A percentile compares a stretch with the other conserved stretches of the same genome.
Conservation (phyloP, 2,329 filamentous ascomycete species). For the Trichoderma sp. region DNA sequence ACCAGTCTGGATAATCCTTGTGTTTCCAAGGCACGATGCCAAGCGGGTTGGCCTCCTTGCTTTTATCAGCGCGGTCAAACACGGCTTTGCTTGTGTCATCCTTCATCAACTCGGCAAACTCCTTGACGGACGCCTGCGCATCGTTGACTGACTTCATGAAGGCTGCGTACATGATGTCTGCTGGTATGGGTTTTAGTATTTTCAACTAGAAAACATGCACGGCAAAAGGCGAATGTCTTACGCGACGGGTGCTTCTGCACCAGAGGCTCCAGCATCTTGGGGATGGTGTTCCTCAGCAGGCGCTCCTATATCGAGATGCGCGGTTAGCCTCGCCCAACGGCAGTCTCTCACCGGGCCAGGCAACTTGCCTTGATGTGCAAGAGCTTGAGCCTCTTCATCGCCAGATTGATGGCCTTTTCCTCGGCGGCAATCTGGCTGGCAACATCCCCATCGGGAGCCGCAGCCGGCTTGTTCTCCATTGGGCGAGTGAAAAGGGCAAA, state of each 20-base stretch:
- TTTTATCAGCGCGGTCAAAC: constrained; percentile 55
- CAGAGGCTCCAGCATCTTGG: constrained; percentile 50
- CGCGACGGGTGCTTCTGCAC: constrained; percentile 52
- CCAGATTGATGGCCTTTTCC: constrained; percentile 52
- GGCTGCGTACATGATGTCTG: constrained; percentile 50
- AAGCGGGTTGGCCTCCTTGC: constrained; percentile 55
- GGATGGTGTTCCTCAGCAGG: constrained; percentile 41
- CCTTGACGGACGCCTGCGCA: constrained; percentile 53
- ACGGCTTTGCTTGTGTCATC: constrained; percentile 51
- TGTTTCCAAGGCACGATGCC: constrained; percentile 62
- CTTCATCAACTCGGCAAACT: constrained; percentile 51
- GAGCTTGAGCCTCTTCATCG: constrained; percentile 53
- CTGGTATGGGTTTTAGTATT: constrained; percentile 39
- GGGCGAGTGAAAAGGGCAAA: neutral
- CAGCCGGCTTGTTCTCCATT: constrained; percentile 28
- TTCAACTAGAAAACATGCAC: neutral
- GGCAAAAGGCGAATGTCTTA: constrained; percentile 39
- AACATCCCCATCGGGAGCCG: constrained; percentile 29
- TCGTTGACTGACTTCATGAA: constrained; percentile 51
- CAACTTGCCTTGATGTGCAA: constrained; percentile 56
- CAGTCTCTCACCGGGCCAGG: neutral
- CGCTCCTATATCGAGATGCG: constrained; percentile 35
- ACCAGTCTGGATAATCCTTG: constrained; percentile 62
- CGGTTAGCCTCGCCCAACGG: constrained; percentile 27
- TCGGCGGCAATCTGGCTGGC: constrained; percentile 43